Evolutionary conservation across 257 asterid genomes (phyloP).

Genomic region (Primulina eburnea): DNA sequence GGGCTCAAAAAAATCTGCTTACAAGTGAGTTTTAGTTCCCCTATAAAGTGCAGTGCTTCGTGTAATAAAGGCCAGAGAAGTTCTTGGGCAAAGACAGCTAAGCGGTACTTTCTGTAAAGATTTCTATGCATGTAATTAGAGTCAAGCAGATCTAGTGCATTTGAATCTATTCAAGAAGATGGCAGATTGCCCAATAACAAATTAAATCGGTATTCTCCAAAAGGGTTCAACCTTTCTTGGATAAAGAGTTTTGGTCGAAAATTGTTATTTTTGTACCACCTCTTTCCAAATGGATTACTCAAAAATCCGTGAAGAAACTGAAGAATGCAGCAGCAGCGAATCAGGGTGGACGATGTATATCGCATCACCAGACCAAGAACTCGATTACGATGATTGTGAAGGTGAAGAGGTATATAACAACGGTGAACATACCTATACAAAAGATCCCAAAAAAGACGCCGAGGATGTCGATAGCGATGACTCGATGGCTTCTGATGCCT

Average conservation of each 20-base stretch:
- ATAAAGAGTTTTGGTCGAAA: conserved; percentile 4
- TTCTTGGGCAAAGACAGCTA: conserved; percentile 14
- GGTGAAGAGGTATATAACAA: conserved; percentile 27
- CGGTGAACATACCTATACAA: conserved; percentile 20
- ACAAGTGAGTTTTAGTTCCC: conserved; percentile 39
- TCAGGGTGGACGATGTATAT: conserved; percentile 93
- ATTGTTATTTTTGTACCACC: conserved; percentile 5
- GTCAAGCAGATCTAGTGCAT: neutral
- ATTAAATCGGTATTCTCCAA: neutral
- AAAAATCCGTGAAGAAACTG: conserved; percentile 41
- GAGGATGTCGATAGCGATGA: conserved; percentile 63
- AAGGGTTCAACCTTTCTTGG: neutral
- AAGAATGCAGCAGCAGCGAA: conserved; percentile 86
- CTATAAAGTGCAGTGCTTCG: conserved; percentile 41
- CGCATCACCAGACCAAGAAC: conserved; percentile 48
- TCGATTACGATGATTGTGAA: conserved; percentile 23
- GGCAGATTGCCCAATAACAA: conserved; percentile 12
- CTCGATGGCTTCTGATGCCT: conserved; percentile 97
- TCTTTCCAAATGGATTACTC: conserved; percentile 56
- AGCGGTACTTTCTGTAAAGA: neutral
- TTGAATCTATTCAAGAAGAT: neutral
- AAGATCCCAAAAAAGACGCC: conserved; percentile 13
- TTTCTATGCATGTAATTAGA: conserved; percentile 9
- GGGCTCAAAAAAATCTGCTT: conserved; percentile 22
- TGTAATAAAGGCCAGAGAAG: conserved; percentile 44